A percentile compares a stretch with the other conserved stretches of the same genome.
Evolutionary conservation across 768 basidiomycete species (phyloP).

Genomic region (Scleroderma bovista): DNA sequence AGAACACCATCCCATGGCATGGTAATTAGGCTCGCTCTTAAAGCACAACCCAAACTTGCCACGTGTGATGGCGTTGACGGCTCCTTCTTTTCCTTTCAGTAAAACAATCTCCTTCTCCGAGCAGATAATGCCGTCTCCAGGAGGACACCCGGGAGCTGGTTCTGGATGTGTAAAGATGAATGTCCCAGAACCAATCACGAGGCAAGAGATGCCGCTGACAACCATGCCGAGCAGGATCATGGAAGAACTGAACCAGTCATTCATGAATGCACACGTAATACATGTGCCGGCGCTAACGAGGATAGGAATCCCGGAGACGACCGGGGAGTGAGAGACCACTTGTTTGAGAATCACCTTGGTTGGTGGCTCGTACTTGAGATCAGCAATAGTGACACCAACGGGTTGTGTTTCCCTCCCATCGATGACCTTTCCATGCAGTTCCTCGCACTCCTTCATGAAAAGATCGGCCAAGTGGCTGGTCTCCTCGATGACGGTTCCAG

Average conservation of each 20-base stretch:
- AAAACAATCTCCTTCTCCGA: slow-evolving; percentile 22
- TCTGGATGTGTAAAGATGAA: slow-evolving; percentile 16
- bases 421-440: background rate
- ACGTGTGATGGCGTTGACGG: slow-evolving; percentile 27
- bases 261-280: slow-evolving; percentile 17
- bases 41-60: slow-evolving; percentile 23
- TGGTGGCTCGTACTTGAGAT: background rate
- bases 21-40: slow-evolving; percentile 9
- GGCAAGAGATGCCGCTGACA: slow-evolving; percentile 25
- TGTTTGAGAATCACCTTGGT: background rate
- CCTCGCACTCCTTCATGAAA: slow-evolving; percentile 4
- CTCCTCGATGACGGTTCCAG: slow-evolving; percentile 11
- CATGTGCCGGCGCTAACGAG: slow-evolving; percentile 17
- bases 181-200: slow-evolving; percentile 26
- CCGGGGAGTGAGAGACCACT: slow-evolving; percentile 1
- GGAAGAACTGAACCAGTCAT: slow-evolving; percentile 28
- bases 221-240: slow-evolving; percentile 32
- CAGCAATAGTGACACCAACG: slow-evolving; percentile 7
- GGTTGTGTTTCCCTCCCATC: slow-evolving; percentile 1
- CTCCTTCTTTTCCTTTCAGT: slow-evolving; percentile 26
- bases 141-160: slow-evolving; percentile 20
- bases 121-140: slow-evolving; percentile 29
- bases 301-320: slow-evolving; percentile 22
- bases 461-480: slow-evolving; percentile 13
- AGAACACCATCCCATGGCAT: slow-evolving; percentile 23